phyloP scores from a whole-genome alignment of 176 grass and related monocot species.

The Bolboschoenus planiculmis region DNA sequence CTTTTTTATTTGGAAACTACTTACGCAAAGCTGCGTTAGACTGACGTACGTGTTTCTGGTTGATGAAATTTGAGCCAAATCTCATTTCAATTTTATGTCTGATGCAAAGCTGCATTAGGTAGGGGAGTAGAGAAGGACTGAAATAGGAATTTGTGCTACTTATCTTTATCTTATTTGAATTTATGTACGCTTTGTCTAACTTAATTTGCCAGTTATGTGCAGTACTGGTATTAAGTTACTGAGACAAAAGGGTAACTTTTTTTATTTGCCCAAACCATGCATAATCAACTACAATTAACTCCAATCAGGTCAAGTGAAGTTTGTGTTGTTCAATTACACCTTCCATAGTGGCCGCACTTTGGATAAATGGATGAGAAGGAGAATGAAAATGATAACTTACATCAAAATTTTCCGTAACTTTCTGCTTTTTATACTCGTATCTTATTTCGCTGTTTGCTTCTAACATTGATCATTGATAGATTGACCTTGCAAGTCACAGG shows the following conservation, averaged over 20 bases:
- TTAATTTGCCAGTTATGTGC: neutral
- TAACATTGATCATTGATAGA: neutral
- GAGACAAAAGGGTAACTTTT: too few species aligned
- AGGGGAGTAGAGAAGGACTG: neutral
- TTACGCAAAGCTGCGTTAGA: neutral
- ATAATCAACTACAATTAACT: neutral
- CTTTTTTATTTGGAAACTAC: neutral
- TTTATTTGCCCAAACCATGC: neutral
- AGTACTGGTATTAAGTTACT: neutral
- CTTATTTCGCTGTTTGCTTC: too few species aligned
- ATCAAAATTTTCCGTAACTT: too few species aligned
- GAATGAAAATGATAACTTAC: too few species aligned
- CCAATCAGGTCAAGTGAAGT: neutral
- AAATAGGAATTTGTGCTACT: neutral
- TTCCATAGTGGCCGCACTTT: too few species aligned
- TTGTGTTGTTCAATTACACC: neutral
- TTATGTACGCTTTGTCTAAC: neutral
- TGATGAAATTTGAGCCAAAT: neutral
- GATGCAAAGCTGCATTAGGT: neutral
- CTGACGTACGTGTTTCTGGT: neutral
- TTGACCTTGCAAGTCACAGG: neutral
- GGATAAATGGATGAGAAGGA: too few species aligned
- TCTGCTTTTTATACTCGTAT: too few species aligned
- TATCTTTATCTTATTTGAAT: neutral
- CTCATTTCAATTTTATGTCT: too few species aligned